A percentile compares a stretch with the other conserved stretches of the same genome.
phyloP scores from a whole-genome alignment of 176 grass and related monocot species.

The Dendrocalamus sinicus region DNA sequence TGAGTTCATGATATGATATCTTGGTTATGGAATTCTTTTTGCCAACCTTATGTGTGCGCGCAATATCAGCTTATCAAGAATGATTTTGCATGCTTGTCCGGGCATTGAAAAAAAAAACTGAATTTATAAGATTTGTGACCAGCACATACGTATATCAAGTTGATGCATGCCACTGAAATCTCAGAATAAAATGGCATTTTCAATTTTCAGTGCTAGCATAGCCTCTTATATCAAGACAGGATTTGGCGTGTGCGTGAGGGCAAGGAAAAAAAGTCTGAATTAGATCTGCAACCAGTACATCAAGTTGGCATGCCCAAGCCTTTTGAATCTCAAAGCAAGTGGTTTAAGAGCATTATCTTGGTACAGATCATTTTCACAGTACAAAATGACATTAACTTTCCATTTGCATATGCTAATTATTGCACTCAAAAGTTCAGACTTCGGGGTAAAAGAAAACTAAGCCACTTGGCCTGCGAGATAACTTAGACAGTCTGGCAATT shows the following conservation, averaged over 20 bases:
- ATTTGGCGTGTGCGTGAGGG: slow-evolving; percentile 27
- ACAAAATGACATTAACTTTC: not conserved
- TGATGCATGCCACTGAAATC: not conserved
- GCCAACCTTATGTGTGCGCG: not conserved
- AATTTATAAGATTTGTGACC: not conserved
- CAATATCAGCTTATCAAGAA: not conserved
- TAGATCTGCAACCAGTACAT: slow-evolving; percentile 18
- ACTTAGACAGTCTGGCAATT: not conserved
- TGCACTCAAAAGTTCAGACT: not conserved
- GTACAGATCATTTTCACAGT: not conserved
- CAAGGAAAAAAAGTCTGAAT: not conserved
- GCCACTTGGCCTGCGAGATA: not conserved
- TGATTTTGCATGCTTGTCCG: slow-evolving; percentile 26
- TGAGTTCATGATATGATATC: not conserved
- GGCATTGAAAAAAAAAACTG: slow-evolving; percentile 13
- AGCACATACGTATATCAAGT: not conserved
- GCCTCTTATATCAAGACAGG: not conserved
- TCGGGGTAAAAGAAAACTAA: not conserved
- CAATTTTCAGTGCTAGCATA: slow-evolving; percentile 14
- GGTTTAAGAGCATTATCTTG: not conserved
- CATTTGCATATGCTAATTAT: not conserved
- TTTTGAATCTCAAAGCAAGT: slow-evolving; percentile 17
- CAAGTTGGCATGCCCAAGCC: slow-evolving; percentile 13
- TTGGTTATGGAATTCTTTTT: slow-evolving; percentile 32
- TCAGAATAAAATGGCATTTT: not conserved